phyloP scores from a whole-genome alignment of 192 early-diverging fungal species.

The Linnemannia zychae region DNA sequence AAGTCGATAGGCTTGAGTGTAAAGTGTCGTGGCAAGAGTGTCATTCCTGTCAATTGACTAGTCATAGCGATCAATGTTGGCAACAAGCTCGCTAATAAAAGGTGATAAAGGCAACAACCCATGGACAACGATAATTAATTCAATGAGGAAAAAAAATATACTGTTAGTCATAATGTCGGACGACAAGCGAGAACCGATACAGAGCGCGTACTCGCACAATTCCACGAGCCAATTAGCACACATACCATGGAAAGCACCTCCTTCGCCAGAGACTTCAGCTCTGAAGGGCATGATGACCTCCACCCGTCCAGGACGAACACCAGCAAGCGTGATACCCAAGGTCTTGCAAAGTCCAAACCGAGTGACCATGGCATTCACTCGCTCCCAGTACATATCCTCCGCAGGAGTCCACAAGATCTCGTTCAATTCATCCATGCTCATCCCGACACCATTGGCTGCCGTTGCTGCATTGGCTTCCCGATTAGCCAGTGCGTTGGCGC shows the following conservation, averaged over 20 bases:
- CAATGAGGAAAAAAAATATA: background rate
- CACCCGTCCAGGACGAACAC: constrained; percentile 43
- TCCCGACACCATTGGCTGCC: constrained; percentile 25
- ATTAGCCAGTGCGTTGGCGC: constrained; percentile 7
- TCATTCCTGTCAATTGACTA: constrained; percentile 53
- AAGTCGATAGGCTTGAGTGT: constrained; percentile 55
- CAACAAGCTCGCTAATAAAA: constrained; percentile 32
- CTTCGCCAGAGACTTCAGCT: constrained; percentile 51
- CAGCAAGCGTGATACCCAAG: constrained; percentile 36
- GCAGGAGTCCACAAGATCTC: constrained; percentile 54
- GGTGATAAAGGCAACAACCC: background rate
- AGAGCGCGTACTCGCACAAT: background rate
- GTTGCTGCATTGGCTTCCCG: constrained; percentile 30
- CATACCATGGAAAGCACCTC: constrained; percentile 50
- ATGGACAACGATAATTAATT: background rate
- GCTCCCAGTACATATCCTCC: constrained; percentile 51
- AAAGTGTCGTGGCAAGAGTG: constrained; percentile 43
- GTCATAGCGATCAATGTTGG: constrained; percentile 50
- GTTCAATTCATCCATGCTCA: constrained; percentile 47
- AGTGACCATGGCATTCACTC: constrained; percentile 48
- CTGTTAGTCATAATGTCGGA: background rate
- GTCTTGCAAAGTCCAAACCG: constrained; percentile 43
- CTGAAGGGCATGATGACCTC: constrained; percentile 50
- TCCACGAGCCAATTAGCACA: background rate
- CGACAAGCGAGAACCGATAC: too few relatives aligned